phyloP scores from a whole-genome alignment of 176 grass and related monocot species.

The Oryza glaberrima region DNA sequence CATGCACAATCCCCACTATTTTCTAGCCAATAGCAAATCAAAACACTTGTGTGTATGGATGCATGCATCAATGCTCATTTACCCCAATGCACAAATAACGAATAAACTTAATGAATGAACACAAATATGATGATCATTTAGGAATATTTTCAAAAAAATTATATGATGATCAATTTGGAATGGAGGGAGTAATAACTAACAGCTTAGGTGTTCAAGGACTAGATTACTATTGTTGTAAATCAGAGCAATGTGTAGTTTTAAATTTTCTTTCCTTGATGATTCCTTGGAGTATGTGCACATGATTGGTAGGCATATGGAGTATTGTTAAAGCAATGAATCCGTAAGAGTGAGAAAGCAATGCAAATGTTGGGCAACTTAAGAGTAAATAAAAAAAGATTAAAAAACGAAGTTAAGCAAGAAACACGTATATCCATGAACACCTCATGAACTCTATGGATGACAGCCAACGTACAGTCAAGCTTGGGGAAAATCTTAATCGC shows the following conservation, averaged over 20 bases:
- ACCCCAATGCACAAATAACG: too few relatives aligned
- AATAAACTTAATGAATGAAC: too few relatives aligned
- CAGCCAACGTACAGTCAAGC: conserved; percentile 64
- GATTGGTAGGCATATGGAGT: neutral
- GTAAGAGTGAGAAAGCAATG: conserved; percentile 2
- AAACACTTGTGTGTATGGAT: too few relatives aligned
- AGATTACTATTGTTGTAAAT: neutral
- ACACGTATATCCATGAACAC: conserved; percentile 46
- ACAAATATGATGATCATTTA: too few relatives aligned
- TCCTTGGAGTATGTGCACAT: neutral
- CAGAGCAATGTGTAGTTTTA: neutral
- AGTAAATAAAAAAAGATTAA: neutral
- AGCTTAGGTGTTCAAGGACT: neutral
- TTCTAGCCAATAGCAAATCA: too few relatives aligned
- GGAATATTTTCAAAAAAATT: too few relatives aligned
- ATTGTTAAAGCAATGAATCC: neutral
- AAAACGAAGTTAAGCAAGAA: conserved; percentile 3
- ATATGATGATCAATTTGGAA: too few relatives aligned
- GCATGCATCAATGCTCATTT: too few relatives aligned
- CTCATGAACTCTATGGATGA: conserved; percentile 76
- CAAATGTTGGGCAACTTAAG: conserved; percentile 2
- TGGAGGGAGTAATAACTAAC: neutral
- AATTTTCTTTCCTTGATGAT: neutral
- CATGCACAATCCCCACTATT: too few relatives aligned
- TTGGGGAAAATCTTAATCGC: conserved; percentile 71